Evolutionary conservation across 441 rosid species (phyloP), one percentile per base, ranked within the genome.

Genomic region (Mallotus repandus): DNA sequence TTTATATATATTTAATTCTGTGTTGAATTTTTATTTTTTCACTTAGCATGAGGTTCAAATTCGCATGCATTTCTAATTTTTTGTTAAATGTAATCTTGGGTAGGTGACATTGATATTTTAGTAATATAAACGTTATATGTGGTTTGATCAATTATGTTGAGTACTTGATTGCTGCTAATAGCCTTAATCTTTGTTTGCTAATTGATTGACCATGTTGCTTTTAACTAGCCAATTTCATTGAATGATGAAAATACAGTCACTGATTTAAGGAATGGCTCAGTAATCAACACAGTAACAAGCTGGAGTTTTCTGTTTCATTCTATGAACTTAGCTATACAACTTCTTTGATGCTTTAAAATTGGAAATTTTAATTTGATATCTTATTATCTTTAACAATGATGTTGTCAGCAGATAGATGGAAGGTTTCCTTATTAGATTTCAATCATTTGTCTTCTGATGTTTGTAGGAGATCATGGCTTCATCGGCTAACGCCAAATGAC

Each of bases 391-490:
- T 48, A 8, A 13, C 10, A 22, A 45, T 12, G 9, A 73, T 64
- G 48, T 15, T 45, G 11, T 35, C 9, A 22, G 32, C 52, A 50
- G 56, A 43, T 73, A 12, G 62, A 25, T 2, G 19, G 10, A 5
- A 5, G 19, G 7, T 53, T 53, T 2, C 41, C 35, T 64, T 66
- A 38, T 63, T 43, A 25, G 52, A 22, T 71, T 32, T 68, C 21
- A 63, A 66, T 72, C 48, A 68, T 71, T 52, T 76, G 35, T 54
- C 41, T 53, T 71, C 46, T 77, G 72, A 68, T 74, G 32, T 77
- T 80, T 53, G 74, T 84, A 92, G 98, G 98, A 86, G 82, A 72
- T 81, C 84, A 52, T 82, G 96, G 97, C 77, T 89, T 74, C 88
- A 74, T 79, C 88, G 38, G 48, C 73, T 81, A 72, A 19, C 60